Percentiles rank a stretch among this genome's conserved stretches.
Conservation (phyloP, 192 early-diverging fungal species). For the Haplosporangium gracile region DNA sequence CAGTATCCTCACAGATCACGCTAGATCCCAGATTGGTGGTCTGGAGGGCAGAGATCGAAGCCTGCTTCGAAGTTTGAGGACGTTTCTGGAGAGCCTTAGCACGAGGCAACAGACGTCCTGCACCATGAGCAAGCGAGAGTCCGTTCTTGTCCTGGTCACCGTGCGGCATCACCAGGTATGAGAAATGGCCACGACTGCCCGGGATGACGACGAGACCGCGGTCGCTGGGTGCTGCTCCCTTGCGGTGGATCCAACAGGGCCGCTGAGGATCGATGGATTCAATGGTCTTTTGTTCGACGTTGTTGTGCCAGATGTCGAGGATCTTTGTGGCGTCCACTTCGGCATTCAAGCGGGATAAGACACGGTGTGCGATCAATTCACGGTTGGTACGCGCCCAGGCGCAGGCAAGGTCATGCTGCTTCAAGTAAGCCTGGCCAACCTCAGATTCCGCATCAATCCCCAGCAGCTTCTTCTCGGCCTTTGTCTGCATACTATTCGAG, state of each 20-base stretch:
- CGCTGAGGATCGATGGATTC: slow-evolving; percentile 12
- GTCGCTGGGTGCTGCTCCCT: slow-evolving; percentile 71
- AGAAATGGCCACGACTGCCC: slow-evolving; percentile 68
- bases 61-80: slow-evolving; percentile 48
- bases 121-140: slow-evolving; percentile 71
- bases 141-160: slow-evolving; percentile 60
- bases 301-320: slow-evolving; percentile 73
- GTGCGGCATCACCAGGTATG: slow-evolving; percentile 67
- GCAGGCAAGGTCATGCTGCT: slow-evolving; percentile 61
- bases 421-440: slow-evolving; percentile 54
- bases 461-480: slow-evolving; percentile 44
- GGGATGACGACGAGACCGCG: slow-evolving; percentile 69
- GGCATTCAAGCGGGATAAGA: slow-evolving; percentile 56
- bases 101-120: slow-evolving; percentile 64
- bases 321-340: slow-evolving; percentile 52
- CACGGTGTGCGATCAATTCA: slow-evolving; percentile 65
- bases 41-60: slow-evolving; percentile 45
- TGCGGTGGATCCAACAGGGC: slow-evolving; percentile 65
- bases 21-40: slow-evolving; percentile 61
- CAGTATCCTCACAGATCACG: slow-evolving; percentile 69
- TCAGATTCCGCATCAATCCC: slow-evolving; percentile 42
- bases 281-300: slow-evolving; percentile 55
- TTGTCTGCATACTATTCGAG: slow-evolving; percentile 37
- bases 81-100: slow-evolving; percentile 56
- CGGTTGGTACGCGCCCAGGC: slow-evolving; percentile 68